A percentile compares a stretch with the other conserved stretches of the same genome.
These are phyloP conservation scores for Xylariaceae sp. DNA, from an alignment of 2,329 filamentous ascomycete genomes.

Conservation along the genomic window DNA sequence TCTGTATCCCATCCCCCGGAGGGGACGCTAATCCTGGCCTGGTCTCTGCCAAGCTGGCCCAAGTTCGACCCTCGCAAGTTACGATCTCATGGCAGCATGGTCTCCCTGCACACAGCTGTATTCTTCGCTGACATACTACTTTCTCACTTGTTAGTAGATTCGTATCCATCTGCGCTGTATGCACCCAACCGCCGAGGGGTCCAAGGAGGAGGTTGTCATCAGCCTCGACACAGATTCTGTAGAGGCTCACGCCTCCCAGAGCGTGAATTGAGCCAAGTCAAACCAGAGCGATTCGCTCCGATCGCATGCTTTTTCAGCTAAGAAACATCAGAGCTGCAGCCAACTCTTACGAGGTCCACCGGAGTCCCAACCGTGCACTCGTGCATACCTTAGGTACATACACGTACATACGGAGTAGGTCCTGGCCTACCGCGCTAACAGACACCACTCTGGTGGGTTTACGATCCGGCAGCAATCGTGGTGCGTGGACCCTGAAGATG, in stretches of 20 bases:
- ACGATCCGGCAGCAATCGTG: neutral
- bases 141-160: neutral
- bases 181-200: neutral
- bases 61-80: slow-evolving; percentile 11
- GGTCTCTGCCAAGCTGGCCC: slow-evolving; percentile 13
- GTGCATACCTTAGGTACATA: too few species aligned
- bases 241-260: neutral
- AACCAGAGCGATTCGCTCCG: neutral
- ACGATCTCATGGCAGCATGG: slow-evolving; percentile 20
- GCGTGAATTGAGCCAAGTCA: neutral
- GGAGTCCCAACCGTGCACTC: neutral
- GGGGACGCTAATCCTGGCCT: neutral
- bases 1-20: neutral
- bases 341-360: neutral
- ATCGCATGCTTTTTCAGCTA: neutral
- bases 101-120: slow-evolving; percentile 19
- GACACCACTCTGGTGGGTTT: neutral
- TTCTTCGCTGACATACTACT: neutral
- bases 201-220: neutral
- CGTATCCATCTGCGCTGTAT: neutral
- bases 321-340: neutral
- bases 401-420: neutral
- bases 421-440: neutral
- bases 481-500: neutral
- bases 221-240: neutral